Evolutionary conservation across 2,329 filamentous ascomycete species (phyloP).

Genomic region (Colletotrichum navitas): DNA sequence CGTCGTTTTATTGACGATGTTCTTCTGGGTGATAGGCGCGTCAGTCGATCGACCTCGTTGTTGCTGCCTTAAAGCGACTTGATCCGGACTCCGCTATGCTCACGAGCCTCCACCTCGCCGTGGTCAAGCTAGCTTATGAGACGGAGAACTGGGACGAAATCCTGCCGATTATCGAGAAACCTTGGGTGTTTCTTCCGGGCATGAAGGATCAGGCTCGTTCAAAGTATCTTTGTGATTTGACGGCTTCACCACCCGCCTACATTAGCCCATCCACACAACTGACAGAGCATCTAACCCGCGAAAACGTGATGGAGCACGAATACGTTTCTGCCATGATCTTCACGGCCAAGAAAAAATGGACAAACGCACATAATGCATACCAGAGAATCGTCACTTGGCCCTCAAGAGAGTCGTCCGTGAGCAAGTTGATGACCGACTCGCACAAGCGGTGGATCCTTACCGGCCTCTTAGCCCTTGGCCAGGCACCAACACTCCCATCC

Average conservation of each 20-base stretch:
- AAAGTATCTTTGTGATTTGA: conserved; percentile 60
- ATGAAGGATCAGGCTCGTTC: conserved; percentile 53
- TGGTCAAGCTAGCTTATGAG: conserved; percentile 71
- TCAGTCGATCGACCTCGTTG: conserved; percentile 60
- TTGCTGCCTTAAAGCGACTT: conserved; percentile 71
- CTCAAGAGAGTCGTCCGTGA: conserved; percentile 70
- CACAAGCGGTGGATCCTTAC: conserved; percentile 93
- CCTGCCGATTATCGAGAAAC: conserved; percentile 72
- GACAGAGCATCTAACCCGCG: conserved; percentile 63
- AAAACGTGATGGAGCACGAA: conserved; percentile 76
- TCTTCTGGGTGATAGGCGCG: conserved; percentile 54
- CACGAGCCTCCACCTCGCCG: conserved; percentile 71
- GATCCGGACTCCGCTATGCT: conserved; percentile 76
- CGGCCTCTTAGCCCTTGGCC: conserved; percentile 78
- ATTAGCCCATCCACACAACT: conserved; percentile 71
- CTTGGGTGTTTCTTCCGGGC: conserved; percentile 74
- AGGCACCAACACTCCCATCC: conserved; percentile 65
- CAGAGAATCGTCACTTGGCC: conserved; percentile 77
- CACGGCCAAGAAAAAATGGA: conserved; percentile 72
- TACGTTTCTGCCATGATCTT: conserved; percentile 74
- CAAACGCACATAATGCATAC: conserved; percentile 71
- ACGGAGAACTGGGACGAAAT: conserved; percentile 66
- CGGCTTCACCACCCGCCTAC: conserved; percentile 64
- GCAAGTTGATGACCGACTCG: conserved; percentile 86
- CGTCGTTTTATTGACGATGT: conserved; percentile 32